Evolutionary conservation across 805 yeast genomes (phyloP).

Genomic region (Metschnikowia sp.): DNA sequence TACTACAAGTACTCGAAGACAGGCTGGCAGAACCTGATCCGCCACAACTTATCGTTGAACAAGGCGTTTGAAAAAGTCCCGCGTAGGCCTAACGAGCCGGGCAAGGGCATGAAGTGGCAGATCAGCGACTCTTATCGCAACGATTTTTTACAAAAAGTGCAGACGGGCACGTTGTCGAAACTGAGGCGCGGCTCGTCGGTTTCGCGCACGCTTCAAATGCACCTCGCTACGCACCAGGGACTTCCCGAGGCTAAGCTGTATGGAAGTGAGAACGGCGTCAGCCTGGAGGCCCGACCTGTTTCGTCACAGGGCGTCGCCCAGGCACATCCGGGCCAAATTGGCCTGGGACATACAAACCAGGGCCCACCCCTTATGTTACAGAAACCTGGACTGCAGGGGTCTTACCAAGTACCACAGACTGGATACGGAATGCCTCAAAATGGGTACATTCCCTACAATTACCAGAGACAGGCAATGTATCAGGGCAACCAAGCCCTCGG

Average conservation of each 20-base stretch:
- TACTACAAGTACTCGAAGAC: constrained; percentile 88
- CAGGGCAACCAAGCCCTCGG: no score
- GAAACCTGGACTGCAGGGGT: not conserved
- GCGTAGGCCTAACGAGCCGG: constrained; percentile 92
- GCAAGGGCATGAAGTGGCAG: constrained; percentile 99
- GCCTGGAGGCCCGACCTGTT: no score
- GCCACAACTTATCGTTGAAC: constrained; percentile 90
- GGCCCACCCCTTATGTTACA: not conserved
- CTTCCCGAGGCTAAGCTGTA: constrained; percentile 46
- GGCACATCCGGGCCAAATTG: not conserved
- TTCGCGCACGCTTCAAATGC: constrained; percentile 74
- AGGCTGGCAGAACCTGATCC: constrained; percentile 98
- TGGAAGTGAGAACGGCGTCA: constrained; percentile 12
- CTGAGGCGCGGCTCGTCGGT: constrained; percentile 78
- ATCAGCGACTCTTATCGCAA: constrained; percentile 79
- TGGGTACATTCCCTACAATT: not conserved
- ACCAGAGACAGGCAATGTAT: not conserved
- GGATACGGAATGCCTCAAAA: not conserved
- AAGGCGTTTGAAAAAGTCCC: constrained; percentile 98
- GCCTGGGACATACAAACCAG: not conserved
- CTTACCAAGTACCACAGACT: not conserved
- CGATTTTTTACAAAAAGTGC: constrained; percentile 79
- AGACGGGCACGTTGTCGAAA: constrained; percentile 69
- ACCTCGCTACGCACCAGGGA: constrained; percentile 56
- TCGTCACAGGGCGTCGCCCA: not conserved